A percentile compares a stretch with the other conserved stretches of the same genome.
Conservation (phyloP, 352 stramenopile genomes). For the Elongisporangium undulatum region DNA sequence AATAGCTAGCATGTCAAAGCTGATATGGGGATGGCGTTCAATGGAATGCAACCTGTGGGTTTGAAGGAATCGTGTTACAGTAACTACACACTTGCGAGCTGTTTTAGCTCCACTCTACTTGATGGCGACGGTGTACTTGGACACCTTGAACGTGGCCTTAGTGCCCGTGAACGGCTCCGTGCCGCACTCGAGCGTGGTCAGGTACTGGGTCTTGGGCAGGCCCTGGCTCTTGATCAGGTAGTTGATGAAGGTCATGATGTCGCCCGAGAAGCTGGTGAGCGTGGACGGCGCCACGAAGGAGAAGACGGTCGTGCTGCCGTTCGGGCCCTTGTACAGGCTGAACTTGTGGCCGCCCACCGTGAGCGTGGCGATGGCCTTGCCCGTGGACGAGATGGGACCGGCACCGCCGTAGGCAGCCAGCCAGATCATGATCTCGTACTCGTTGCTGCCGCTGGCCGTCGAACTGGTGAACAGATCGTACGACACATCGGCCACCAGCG, state of each 20-base stretch:
- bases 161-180: slow-evolving; percentile 27
- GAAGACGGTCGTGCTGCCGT: slow-evolving; percentile 30
- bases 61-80: neutral
- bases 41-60: too few species aligned
- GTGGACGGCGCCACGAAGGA: slow-evolving; percentile 24
- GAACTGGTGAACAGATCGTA: slow-evolving; percentile 36
- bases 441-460: slow-evolving; percentile 12
- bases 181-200: slow-evolving; percentile 20
- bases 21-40: too few species aligned
- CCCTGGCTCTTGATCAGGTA: slow-evolving; percentile 20
- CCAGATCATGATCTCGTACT: slow-evolving; percentile 42
- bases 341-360: slow-evolving; percentile 18
- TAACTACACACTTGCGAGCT: neutral
- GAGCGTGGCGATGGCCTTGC: slow-evolving; percentile 18
- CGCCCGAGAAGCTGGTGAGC: slow-evolving; percentile 14
- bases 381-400: slow-evolving; percentile 19
- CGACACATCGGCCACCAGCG: slow-evolving; percentile 33
- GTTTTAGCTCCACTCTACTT: slow-evolving; percentile 5
- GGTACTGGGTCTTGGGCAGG: slow-evolving; percentile 19
- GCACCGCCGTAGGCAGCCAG: slow-evolving; percentile 23
- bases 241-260: slow-evolving; percentile 26
- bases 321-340: slow-evolving; percentile 25
- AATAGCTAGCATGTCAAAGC: too few species aligned
- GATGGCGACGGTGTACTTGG: slow-evolving; percentile 21
- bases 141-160: slow-evolving; percentile 23